Evolutionary conservation across 2,329 filamentous ascomycete genomes (phyloP).

Genomic region (Phyllosticta paracitricarpa): DNA sequence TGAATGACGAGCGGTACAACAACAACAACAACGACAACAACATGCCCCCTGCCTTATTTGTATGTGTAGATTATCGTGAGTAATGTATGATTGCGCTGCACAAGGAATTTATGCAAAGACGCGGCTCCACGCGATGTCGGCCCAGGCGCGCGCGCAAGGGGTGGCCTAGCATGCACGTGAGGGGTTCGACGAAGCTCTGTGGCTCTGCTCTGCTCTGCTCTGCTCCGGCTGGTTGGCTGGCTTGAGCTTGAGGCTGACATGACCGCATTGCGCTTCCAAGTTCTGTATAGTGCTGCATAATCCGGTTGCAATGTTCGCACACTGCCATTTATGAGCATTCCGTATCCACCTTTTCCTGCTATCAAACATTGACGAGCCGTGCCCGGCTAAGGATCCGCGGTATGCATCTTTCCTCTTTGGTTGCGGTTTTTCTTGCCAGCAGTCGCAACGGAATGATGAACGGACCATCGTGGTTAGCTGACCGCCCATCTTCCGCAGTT

Average conservation of each 20-base stretch:
- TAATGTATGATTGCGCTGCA: neutral
- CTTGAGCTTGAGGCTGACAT: neutral
- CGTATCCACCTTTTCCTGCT: no score
- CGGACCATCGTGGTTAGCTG: constrained; percentile 8
- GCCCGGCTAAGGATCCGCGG: no score
- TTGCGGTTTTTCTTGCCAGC: constrained; percentile 2
- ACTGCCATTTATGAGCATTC: neutral
- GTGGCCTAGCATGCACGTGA: neutral
- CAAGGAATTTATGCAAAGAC: neutral
- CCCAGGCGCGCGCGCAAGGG: neutral
- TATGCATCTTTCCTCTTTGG: neutral
- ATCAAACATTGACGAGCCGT: neutral
- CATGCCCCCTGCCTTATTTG: neutral
- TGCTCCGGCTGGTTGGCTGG: no score
- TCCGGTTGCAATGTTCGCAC: neutral
- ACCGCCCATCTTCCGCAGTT: constrained; percentile 4
- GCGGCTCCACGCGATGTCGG: neutral
- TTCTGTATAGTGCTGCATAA: neutral
- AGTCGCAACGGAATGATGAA: neutral
- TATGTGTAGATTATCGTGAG: neutral
- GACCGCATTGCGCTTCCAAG: neutral
- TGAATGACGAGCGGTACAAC: neutral
- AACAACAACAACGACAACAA: no score
- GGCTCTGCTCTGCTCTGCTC: neutral
- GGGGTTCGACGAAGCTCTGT: neutral